Base-by-base conservation (phyloP, 176 grass and related monocot species). In the Bolboschoenus planiculmis region DNA sequence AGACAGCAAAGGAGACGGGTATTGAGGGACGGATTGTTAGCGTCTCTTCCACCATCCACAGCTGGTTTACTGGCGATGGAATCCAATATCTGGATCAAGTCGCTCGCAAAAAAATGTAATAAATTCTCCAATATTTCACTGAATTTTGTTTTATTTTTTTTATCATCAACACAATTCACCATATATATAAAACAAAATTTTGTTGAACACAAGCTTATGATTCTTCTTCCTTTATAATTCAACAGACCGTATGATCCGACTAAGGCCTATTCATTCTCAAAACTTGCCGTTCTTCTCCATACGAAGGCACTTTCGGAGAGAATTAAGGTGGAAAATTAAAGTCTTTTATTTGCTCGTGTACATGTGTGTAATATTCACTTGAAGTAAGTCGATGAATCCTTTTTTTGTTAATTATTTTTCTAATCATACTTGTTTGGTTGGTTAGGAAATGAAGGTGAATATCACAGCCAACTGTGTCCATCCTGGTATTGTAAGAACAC, bases 231-330 rank as follows among this genome's bases (percentile, higher is more conserved):
- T 47, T 67, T 40, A 42, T 55, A 71, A 84, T 70, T 73, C 33
- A 55, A 33, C 79, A 98, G 95, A 53, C 87, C 85, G 74, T 94
- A 98, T 61, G 88, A 95, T 83, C 86, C 90, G 77, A 94, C 90
- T 5, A 72, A 36, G 75, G 95, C 87, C n/a, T 98, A 98, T 89
- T 85, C 92, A 10, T 89, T 97, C 2, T 97, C 95, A 73, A 97
- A 97, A 85, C 95, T 97, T 31, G 90, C 90, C 21, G 94, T 94
- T 86, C 88, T 97, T 3, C 95, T 93, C 23, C 95, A 94, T 87
- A 89, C 92, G 54, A 90, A 56, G 24, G 87, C 87, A 54, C 90
- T 97, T 29, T 83, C 90, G 0, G 81, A 86, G 2, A 81, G 48
- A 1, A 86, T 97, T 61, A 82, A 50, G 86, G 93, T 92, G 18